Percentiles rank a stretch among this genome's conserved stretches.
Conservation (phyloP, 306 rosid genomes). For the Rubus parviflorus region DNA sequence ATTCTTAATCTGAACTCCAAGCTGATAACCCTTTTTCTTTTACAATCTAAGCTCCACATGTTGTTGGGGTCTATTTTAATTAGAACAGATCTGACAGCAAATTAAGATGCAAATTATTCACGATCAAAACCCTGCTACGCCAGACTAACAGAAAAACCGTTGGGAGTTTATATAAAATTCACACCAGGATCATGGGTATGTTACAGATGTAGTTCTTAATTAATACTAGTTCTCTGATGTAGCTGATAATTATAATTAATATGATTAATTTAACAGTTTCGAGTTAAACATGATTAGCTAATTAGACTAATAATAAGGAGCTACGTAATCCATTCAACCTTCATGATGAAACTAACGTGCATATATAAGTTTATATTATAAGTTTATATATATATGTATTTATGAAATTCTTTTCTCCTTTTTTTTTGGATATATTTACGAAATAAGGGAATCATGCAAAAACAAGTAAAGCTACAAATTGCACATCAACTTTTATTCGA, state of each 20-base stretch:
- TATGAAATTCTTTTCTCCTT: background rate
- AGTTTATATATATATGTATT: background rate
- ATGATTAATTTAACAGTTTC: background rate
- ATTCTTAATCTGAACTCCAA: background rate
- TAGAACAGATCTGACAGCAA: constrained; percentile 8
- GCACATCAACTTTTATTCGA: too few relatives aligned
- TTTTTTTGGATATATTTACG: too few relatives aligned
- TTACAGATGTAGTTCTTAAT: background rate
- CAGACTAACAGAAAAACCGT: constrained; percentile 16
- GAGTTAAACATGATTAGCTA: background rate
- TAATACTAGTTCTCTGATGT: background rate
- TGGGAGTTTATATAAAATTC: background rate
- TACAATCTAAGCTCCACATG: constrained; percentile 14
- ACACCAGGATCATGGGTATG: background rate
- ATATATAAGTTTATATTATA: background rate
- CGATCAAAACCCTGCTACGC: constrained; percentile 1
- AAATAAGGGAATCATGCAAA: too few relatives aligned
- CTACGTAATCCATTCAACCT: background rate
- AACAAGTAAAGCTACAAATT: too few relatives aligned
- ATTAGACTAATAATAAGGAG: background rate
- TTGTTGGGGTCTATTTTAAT: background rate
- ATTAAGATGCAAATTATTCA: background rate
- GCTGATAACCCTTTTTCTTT: background rate
- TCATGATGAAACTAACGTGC: constrained; percentile 28
- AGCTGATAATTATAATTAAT: background rate